phyloP scores from a whole-genome alignment of 768 basidiomycete genomes.

The Mycena belliarum region DNA sequence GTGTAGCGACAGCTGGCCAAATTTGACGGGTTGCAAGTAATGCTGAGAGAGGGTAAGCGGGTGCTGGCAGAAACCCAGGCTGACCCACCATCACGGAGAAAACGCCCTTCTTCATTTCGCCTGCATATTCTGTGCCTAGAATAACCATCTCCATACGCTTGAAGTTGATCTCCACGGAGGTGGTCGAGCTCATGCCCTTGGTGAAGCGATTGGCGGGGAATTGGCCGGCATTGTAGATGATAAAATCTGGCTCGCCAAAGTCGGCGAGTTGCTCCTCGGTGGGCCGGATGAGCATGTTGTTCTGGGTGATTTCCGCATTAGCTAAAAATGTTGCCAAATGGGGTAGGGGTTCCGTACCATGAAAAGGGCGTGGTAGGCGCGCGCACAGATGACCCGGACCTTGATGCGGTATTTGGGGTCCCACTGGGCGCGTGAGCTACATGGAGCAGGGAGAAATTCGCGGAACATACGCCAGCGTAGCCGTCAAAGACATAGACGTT shows the following conservation, averaged over 20 bases:
- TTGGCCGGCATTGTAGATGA: slow-evolving; percentile 99
- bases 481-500: slow-evolving; percentile 99
- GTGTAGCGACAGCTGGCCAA: slow-evolving; percentile 95
- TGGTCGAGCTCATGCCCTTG: slow-evolving; percentile 98
- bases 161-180: slow-evolving; percentile 99
- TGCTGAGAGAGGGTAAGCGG: slow-evolving; percentile 50
- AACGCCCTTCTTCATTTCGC: slow-evolving; percentile 99
- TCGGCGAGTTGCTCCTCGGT: slow-evolving; percentile 90
- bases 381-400: slow-evolving; percentile 97
- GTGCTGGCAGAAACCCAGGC: neutral
- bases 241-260: slow-evolving; percentile 98
- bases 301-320: slow-evolving; percentile 44
- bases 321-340: slow-evolving; percentile 21
- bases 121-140: slow-evolving; percentile 96
- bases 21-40: slow-evolving; percentile 98
- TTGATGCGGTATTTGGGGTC: slow-evolving; percentile 99
- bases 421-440: too few relatives aligned
- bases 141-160: slow-evolving; percentile 99
- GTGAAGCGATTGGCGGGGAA: slow-evolving; percentile 99
- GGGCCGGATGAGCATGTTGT: slow-evolving; percentile 99
- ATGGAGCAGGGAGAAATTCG: slow-evolving; percentile 2
- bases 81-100: slow-evolving; percentile 90
- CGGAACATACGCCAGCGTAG: slow-evolving; percentile 72
- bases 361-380: slow-evolving; percentile 98
- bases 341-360: slow-evolving; percentile 67